Percentiles rank a stretch among this genome's conserved stretches.
Evolutionary conservation across 176 grass and related monocot species (phyloP).

Genomic region (Oryza rufipogon): DNA sequence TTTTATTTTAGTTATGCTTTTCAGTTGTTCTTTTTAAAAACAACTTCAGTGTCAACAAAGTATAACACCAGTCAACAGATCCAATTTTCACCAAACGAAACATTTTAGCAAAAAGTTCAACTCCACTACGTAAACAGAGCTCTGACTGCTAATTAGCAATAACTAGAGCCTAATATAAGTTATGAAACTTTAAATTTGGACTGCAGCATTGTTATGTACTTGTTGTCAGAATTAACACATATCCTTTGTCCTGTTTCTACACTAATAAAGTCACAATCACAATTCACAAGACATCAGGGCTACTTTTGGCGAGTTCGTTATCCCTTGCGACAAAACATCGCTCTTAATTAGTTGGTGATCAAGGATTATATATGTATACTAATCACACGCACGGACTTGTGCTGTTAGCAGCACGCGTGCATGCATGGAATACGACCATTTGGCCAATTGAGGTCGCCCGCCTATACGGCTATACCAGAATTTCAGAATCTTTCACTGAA

Average conservation of each 20-base stretch:
- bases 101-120: too few relatives aligned
- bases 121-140: too few relatives aligned
- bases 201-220: too few relatives aligned
- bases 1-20: too few relatives aligned
- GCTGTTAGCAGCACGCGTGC: slow-evolving; percentile 1
- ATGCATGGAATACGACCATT: slow-evolving; percentile 46
- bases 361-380: background rate
- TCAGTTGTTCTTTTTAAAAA: too few relatives aligned
- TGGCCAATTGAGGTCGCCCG: slow-evolving; percentile 31
- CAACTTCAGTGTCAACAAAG: too few relatives aligned
- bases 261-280: slow-evolving; percentile 5
- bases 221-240: background rate
- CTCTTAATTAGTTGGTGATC: background rate
- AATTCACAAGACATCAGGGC: background rate
- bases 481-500: background rate
- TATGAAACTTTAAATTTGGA: too few relatives aligned
- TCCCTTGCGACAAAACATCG: slow-evolving; percentile 34
- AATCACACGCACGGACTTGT: slow-evolving; percentile 6
- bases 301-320: slow-evolving; percentile 20
- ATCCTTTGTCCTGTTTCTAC: background rate
- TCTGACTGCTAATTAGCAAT: too few relatives aligned
- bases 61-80: too few relatives aligned
- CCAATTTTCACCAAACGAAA: too few relatives aligned
- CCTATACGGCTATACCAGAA: background rate
- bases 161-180: too few relatives aligned